These are phyloP conservation scores for Neurospora crassa DNA, from an alignment of 2,329 filamentous ascomycete species.

Conservation along the genomic window DNA sequence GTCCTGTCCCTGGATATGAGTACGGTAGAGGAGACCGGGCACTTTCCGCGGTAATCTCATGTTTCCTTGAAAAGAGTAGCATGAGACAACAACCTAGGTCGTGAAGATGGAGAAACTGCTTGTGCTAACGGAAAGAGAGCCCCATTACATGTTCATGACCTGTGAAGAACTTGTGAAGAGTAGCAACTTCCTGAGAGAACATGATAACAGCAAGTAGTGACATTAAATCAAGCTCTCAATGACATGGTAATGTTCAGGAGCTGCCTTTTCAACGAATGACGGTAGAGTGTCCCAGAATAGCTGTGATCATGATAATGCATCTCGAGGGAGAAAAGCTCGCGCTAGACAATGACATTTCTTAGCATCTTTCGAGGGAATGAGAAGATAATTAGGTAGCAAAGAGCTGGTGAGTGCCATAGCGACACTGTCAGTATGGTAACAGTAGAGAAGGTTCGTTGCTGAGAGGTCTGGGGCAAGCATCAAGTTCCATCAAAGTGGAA, in stretches of 20 bases:
- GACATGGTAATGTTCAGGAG: background rate
- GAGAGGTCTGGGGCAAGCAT: background rate
- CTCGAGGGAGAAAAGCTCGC: background rate
- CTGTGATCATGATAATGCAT: background rate
- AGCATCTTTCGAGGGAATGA: background rate
- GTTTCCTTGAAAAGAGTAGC: background rate
- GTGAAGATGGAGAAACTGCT: background rate
- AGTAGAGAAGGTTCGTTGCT: background rate
- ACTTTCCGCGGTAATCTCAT: background rate
- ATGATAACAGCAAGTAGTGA: background rate
- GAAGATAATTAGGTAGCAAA: background rate
- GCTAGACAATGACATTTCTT: background rate
- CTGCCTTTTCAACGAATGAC: background rate
- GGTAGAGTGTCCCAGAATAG: background rate
- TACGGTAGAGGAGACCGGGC: background rate
- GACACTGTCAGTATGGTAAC: background rate
- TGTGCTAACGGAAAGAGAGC: background rate
- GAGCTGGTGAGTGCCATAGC: background rate
- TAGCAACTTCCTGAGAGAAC: background rate
- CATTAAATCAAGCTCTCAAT: background rate
- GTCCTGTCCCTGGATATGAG: no score
- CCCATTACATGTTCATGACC: background rate
- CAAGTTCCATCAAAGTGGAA: background rate
- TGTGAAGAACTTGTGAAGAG: background rate
- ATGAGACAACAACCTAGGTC: background rate